Evolutionary conservation across 805 yeast genomes (phyloP).

Genomic region (Danielozyma ontarioensis): DNA sequence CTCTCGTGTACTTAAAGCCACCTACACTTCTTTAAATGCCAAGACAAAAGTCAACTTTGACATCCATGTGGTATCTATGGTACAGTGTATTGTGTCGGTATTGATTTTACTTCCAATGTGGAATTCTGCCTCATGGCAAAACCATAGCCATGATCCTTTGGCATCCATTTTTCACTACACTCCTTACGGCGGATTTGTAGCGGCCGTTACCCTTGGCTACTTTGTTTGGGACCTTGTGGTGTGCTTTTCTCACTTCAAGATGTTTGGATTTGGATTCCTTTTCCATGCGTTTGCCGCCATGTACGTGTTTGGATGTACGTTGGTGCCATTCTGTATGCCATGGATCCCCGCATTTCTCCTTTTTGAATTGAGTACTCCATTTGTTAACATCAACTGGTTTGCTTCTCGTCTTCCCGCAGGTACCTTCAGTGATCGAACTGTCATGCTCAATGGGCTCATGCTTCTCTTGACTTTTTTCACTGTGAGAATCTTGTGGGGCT

Average conservation of each 20-base stretch:
- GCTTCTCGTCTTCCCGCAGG: conserved; percentile 71
- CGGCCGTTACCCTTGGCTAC: conserved; percentile 75
- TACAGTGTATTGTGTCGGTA: conserved; percentile 71
- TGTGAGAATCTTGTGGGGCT: conserved; percentile 85
- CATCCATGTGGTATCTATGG: conserved; percentile 83
- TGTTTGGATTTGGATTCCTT: conserved; percentile 79
- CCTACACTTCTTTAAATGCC: conserved; percentile 44
- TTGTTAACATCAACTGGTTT: conserved; percentile 92
- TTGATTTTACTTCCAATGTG: conserved; percentile 59
- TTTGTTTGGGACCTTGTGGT: conserved; percentile 85
- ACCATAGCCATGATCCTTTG: conserved; percentile 36
- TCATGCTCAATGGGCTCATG: conserved; percentile 64
- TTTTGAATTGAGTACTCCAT: conserved; percentile 90
- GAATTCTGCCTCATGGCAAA: conserved; percentile 43
- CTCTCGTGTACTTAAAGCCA: conserved; percentile 42
- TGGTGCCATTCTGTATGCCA: conserved; percentile 72
- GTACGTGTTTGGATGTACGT: conserved; percentile 59
- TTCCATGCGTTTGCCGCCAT: conserved; percentile 82
- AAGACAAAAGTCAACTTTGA: conserved; percentile 71
- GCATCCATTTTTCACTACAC: conserved; percentile 54
- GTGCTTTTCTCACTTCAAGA: conserved; percentile 54
- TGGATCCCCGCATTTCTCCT: conserved; percentile 78
- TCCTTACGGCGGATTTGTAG: conserved; percentile 71
- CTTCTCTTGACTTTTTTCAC: conserved; percentile 67
- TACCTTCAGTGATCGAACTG: conserved; percentile 48